A percentile compares a stretch with the other conserved stretches of the same genome.
Conservation (phyloP, 2,329 filamentous ascomycete species). For the Macrophomina pseudophaseolina region DNA sequence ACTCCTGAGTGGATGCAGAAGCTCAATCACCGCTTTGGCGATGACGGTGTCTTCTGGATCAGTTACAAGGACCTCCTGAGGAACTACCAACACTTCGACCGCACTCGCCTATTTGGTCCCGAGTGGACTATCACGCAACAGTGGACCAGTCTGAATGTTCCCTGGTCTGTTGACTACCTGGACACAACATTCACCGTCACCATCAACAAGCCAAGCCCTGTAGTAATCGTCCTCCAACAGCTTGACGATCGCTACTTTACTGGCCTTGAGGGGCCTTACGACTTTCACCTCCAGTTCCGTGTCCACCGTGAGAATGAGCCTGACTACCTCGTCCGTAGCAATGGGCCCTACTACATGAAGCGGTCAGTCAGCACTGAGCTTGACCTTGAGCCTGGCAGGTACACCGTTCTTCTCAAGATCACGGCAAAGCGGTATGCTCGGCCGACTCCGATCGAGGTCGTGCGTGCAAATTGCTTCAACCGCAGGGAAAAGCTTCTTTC, state of each 20-base stretch:
- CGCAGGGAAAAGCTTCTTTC: slow-evolving; percentile 63
- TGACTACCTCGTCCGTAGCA: slow-evolving; percentile 61
- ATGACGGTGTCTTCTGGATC: slow-evolving; percentile 69
- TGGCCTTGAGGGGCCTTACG: slow-evolving; percentile 57
- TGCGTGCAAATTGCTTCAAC: slow-evolving; percentile 66
- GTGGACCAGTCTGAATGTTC: slow-evolving; percentile 65
- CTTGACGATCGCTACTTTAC: slow-evolving; percentile 66
- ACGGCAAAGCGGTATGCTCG: slow-evolving; percentile 57
- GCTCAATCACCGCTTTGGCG: slow-evolving; percentile 73
- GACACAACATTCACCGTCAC: slow-evolving; percentile 64
- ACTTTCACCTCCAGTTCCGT: slow-evolving; percentile 62
- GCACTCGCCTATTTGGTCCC: slow-evolving; percentile 63
- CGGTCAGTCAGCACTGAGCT: slow-evolving; percentile 79
- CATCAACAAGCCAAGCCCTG: slow-evolving; percentile 56
- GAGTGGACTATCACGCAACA: slow-evolving; percentile 67
- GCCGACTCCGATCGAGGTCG: slow-evolving; percentile 68
- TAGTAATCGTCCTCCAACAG: slow-evolving; percentile 65
- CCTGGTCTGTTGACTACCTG: slow-evolving; percentile 66
- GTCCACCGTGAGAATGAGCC: slow-evolving; percentile 60
- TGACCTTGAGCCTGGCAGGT: slow-evolving; percentile 72
- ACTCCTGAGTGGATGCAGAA: slow-evolving; percentile 76
- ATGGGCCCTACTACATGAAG: slow-evolving; percentile 64
- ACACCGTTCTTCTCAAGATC: slow-evolving; percentile 75
- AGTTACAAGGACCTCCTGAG: slow-evolving; percentile 62
- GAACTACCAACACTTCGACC: slow-evolving; percentile 65